Evolutionary conservation across 306 rosid genomes (phyloP).

Genomic region (Bauhinia variegata): DNA sequence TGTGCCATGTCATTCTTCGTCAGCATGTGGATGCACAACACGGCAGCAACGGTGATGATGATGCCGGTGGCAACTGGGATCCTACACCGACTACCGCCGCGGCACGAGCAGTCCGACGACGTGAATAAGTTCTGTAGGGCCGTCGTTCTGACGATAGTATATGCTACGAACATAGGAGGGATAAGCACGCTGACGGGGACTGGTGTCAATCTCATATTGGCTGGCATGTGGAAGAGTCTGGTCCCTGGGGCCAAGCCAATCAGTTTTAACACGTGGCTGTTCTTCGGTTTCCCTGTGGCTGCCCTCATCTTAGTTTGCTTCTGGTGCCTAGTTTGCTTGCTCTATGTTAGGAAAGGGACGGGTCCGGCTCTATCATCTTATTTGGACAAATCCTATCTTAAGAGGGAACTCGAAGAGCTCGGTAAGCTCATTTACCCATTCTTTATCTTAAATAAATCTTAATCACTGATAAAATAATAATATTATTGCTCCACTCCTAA

Average conservation of each 20-base stretch:
- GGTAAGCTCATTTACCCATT: slow-evolving; percentile 47
- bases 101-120: slow-evolving; percentile 41
- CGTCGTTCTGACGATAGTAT: slow-evolving; percentile 71
- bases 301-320: slow-evolving; percentile 46
- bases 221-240: slow-evolving; percentile 86
- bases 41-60: slow-evolving; percentile 83
- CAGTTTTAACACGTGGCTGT: slow-evolving; percentile 76
- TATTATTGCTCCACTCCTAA: too few species aligned
- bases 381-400: slow-evolving; percentile 68
- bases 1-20: slow-evolving; percentile 77
- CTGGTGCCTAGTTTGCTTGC: slow-evolving; percentile 66
- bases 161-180: slow-evolving; percentile 70
- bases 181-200: slow-evolving; percentile 88
- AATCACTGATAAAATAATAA: too few species aligned
- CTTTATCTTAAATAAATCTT: too few species aligned
- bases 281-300: slow-evolving; percentile 71
- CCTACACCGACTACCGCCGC: slow-evolving; percentile 60
- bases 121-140: slow-evolving; percentile 72
- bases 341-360: slow-evolving; percentile 58
- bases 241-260: slow-evolving; percentile 62
- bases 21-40: slow-evolving; percentile 98
- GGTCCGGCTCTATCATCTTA: slow-evolving; percentile 57
- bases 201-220: slow-evolving; percentile 81
- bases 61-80: slow-evolving; percentile 93
- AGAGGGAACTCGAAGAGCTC: slow-evolving; percentile 69